Percentiles rank a stretch among this genome's conserved stretches.
Evolutionary conservation across 2,329 filamentous ascomycete species (phyloP).

Genomic region (Penicillium sp.): DNA sequence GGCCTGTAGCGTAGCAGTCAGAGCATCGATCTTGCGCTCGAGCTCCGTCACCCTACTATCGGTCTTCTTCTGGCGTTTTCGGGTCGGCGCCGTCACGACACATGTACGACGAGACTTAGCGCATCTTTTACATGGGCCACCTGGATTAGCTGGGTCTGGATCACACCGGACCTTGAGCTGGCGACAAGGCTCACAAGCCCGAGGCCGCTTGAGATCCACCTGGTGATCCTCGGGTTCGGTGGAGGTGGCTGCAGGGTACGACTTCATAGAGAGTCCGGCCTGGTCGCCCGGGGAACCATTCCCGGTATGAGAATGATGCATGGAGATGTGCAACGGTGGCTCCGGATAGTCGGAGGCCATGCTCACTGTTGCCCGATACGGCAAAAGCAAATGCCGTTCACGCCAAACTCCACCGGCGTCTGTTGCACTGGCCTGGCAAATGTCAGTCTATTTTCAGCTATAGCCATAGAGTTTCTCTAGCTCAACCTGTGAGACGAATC

Average conservation of each 20-base stretch:
- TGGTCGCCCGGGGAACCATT: background rate
- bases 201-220: constrained; percentile 58
- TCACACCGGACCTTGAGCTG: constrained; percentile 81
- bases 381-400: constrained; percentile 10
- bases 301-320: constrained; percentile 5
- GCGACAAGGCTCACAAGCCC: constrained; percentile 71
- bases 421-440: background rate
- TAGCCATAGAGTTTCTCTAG: background rate
- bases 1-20: constrained; percentile 73
- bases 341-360: constrained; percentile 26
- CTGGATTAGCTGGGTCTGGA: constrained; percentile 58
- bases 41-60: constrained; percentile 84
- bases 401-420: background rate
- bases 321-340: constrained; percentile 22
- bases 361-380: background rate
- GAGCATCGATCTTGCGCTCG: constrained; percentile 84
- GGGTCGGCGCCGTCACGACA: constrained; percentile 65
- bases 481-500: background rate
- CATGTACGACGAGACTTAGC: constrained; percentile 73
- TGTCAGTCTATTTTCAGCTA: background rate
- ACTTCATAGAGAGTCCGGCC: constrained; percentile 1
- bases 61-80: constrained; percentile 87
- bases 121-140: constrained; percentile 68
- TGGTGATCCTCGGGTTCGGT: constrained; percentile 19
- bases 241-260: constrained; percentile 3